Base-by-base conservation (phyloP, 1,284 basidiomycete genomes). In the Ustilago nuda region DNA sequence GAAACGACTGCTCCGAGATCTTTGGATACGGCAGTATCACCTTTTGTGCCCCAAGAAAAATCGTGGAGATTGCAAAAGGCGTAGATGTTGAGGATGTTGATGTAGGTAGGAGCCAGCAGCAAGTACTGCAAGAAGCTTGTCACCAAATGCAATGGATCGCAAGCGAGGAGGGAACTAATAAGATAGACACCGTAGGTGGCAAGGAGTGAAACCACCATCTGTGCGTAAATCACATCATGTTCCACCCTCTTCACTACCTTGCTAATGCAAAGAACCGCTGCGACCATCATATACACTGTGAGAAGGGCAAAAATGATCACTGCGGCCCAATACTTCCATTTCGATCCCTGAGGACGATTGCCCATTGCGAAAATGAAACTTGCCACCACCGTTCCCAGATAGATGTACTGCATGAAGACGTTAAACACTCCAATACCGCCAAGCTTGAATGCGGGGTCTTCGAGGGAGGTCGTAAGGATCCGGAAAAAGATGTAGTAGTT, bases 401-500 rank as follows among this genome's bases (percentile, higher is more conserved):
- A 92, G 36, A 92, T 87, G 85, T 95, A 98, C 91, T 98, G 86
- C 62, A 91, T 89, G 51, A 94, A 87, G 11, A 90, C 90, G 85
- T 98, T 98, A 79, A 94, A 89, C 70, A 92, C 91, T 66, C 88
- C 88, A 82, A 98, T 92, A 13, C 90, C 89, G 4, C 88, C 85
- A 69, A 95, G 87, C 9, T 89, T 87, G 81, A 96, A 94, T 0
- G 89, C 89, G 9, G 89, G 88, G 61, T 91, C 91, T 82, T 98
- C 94, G 64, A 99, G 86, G 0, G 94, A 93, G 6, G 92, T 92
- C 3, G 94, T 96, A 41, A 99, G 88, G 63, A 98, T 92, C 59
- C 95, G 94, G 87, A 98, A 98, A 87, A 98, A 98, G 60, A 98
- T 89, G 88, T 94, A 98, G 85, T 94, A 97, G 85, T 97, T 98